Conservation (phyloP, 2,329 filamentous ascomycete genomes). For the Aspergillus hiratsukae region DNA sequence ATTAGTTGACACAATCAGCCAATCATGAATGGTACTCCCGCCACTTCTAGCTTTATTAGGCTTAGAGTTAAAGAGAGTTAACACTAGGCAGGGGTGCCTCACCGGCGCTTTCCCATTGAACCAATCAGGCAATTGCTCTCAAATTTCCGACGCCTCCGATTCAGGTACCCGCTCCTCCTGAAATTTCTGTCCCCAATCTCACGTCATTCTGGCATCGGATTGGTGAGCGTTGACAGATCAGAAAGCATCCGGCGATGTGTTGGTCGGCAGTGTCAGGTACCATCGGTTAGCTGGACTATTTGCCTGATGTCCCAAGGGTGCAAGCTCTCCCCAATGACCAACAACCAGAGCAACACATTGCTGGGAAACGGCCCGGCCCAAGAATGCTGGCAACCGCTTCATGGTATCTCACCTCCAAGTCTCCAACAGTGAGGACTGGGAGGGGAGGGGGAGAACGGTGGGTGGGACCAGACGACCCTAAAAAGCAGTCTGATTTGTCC, state of each 20-base stretch:
- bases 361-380: not conserved
- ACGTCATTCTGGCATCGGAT: not conserved
- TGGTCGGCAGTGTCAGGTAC: not conserved
- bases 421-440: not conserved
- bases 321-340: not conserved
- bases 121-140: constrained; percentile 1
- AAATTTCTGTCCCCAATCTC: constrained; percentile 3
- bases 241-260: not conserved
- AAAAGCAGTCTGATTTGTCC: not conserved
- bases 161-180: constrained; percentile 1
- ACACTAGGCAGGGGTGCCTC: not conserved
- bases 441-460: not conserved
- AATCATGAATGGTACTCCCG: not conserved
- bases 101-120: constrained; percentile 2
- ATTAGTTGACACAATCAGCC: not conserved
- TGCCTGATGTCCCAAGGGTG: not conserved
- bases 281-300: not conserved
- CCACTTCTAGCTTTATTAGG: not conserved
- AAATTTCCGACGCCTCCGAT: constrained; percentile 1
- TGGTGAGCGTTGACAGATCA: not conserved
- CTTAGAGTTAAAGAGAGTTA: not conserved
- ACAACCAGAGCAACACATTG: too few relatives aligned
- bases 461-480: not conserved
- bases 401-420: not conserved
- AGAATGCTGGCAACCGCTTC: not conserved